Evolutionary conservation across 2,329 filamentous ascomycete genomes (phyloP).

Genomic region (Cladosporium colombiae): DNA sequence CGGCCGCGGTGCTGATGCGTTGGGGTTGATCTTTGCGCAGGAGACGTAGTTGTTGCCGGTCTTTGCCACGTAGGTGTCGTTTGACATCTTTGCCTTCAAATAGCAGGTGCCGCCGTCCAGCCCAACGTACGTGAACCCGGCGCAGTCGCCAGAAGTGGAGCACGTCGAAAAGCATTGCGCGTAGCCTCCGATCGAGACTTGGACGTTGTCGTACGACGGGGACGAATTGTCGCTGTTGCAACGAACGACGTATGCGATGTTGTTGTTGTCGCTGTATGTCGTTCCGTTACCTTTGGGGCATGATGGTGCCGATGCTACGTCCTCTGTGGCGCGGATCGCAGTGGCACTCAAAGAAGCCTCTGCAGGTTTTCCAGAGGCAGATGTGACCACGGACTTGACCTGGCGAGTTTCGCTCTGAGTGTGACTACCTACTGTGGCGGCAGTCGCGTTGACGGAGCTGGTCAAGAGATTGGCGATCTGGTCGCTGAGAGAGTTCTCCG

Average conservation of each 20-base stretch:
- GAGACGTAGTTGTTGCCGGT: conserved; percentile 31
- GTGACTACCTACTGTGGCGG: conserved; percentile 23
- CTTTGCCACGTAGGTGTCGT: conserved; percentile 23
- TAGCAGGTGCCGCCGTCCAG: conserved; percentile 32
- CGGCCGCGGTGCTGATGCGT: conserved; percentile 21
- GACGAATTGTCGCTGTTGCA: conserved; percentile 33
- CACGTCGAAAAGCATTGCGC: conserved; percentile 34
- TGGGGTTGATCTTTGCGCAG: conserved; percentile 26
- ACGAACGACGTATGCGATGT: conserved; percentile 31
- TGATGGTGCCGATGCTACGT: conserved; percentile 22
- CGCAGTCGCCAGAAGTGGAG: conserved; percentile 27
- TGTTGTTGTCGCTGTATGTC: conserved; percentile 28
- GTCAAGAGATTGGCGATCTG: not conserved
- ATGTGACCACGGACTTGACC: conserved; percentile 10
- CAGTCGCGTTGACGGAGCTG: conserved; percentile 25
- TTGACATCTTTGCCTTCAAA: conserved; percentile 29
- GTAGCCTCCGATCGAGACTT: conserved; percentile 32
- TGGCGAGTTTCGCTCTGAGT: conserved; percentile 17
- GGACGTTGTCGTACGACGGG: conserved; percentile 25
- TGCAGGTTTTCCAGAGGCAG: not conserved
- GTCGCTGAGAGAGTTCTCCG: not conserved
- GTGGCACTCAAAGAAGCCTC: not conserved
- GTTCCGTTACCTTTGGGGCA: conserved; percentile 32
- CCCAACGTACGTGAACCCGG: conserved; percentile 34
- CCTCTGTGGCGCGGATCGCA: not conserved